Conservation (phyloP, 2,329 filamentous ascomycete genomes). For the Sordariomycetes sp. region DNA sequence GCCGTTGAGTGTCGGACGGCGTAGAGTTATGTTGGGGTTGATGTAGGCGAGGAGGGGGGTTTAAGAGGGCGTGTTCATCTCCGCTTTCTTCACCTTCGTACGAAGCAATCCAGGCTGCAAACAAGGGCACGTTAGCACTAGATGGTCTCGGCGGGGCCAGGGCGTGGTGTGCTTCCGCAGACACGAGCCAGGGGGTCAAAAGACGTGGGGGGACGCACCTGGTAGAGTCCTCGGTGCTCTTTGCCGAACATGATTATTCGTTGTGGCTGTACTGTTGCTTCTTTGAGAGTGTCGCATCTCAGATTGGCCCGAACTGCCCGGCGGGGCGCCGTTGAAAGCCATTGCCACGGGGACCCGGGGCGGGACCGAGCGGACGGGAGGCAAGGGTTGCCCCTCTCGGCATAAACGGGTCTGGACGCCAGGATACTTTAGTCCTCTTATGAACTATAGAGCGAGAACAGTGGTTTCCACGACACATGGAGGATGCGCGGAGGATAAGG, state of each 20-base stretch:
- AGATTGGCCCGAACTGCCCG: slow-evolving; percentile 3
- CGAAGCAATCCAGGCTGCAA: slow-evolving; percentile 37
- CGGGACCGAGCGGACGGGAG: background rate
- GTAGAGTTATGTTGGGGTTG: slow-evolving; percentile 29
- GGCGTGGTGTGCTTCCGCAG: background rate
- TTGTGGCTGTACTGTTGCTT: slow-evolving; percentile 4
- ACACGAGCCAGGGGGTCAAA: background rate
- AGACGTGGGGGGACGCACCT: slow-evolving; percentile 11
- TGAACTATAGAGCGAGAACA: background rate
- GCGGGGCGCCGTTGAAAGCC: slow-evolving; percentile 1
- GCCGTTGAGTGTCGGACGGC: slow-evolving; percentile 25
- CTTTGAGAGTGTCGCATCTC: slow-evolving; percentile 4
- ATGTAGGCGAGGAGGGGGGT: slow-evolving; percentile 24
- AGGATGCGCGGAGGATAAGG: background rate
- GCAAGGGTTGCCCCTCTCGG: background rate
- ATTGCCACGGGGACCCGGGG: background rate
- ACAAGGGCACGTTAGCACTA: slow-evolving; percentile 7
- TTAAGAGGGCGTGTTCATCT: slow-evolving; percentile 19
- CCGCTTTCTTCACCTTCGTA: slow-evolving; percentile 31
- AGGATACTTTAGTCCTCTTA: background rate
- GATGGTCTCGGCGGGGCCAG: background rate
- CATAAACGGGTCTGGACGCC: background rate
- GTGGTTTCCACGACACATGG: slow-evolving; percentile 1
- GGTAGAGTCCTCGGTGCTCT: slow-evolving; percentile 18
- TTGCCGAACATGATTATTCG: slow-evolving; percentile 9